Evolutionary conservation across 352 stramenopile genomes (phyloP), one percentile per base, ranked within the genome.

Genomic region (Thraustochytrium sp.): DNA sequence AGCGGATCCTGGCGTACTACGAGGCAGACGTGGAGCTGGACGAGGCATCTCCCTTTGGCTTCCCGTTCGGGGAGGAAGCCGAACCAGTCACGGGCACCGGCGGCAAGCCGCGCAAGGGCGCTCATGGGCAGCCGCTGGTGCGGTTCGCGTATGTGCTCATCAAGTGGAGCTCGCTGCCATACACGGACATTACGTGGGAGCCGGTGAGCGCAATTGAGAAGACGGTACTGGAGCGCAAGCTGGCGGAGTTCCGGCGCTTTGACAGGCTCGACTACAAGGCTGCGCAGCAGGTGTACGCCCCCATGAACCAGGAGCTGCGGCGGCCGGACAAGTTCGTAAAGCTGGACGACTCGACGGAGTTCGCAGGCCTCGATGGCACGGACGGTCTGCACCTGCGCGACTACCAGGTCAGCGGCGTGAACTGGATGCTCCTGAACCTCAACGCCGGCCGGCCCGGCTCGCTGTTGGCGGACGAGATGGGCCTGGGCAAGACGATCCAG

Each of bases 381-480:
- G 38, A 11, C 18, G 75, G 65, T 1, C 90, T 95, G 68, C 90
- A 94, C 56, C 88, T 99, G 42, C 92, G 97, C 26, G 96, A 98
- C 84, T 99, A 99, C 89, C 97, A 99, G 89, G 89, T 99, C 56
- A 96, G 97, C 26, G 97, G 97, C 48, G 93, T 99, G 2, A 99
- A 99, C 84, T 99, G 97, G 97, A 93, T 99, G 87, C 89, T 98
- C 49, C 97, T 96, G 82, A 99, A 98, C 87, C 99, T 94, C 90
- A 98, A 98, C 86, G 96, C 98, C 84, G 88, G 90, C 38, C 94
- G 97, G 21, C 49, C 29, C 4, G 96, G 95, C 76, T 99, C 93
- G 82, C 98, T 99, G 88, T 90, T 99, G 9, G 97, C 97, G 8
- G 97, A 99, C 87, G 97, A 99, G 88, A 99, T 99, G 96, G 97